phyloP scores from a whole-genome alignment of 306 rosid genomes.

The Fragaria iinumae region DNA sequence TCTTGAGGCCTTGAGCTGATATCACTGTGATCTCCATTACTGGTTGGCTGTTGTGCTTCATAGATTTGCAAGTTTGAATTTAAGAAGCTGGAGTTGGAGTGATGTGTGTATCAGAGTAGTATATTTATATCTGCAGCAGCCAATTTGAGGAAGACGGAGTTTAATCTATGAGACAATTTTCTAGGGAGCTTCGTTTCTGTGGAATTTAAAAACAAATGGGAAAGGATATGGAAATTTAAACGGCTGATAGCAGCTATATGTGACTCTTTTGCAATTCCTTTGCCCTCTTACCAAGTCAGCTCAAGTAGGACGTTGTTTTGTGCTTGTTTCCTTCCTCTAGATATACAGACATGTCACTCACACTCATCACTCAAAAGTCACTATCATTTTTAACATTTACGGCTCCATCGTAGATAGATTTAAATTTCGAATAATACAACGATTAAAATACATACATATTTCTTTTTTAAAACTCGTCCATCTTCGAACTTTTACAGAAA shows the following conservation, averaged over 20 bases:
- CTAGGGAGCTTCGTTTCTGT: slow-evolving; percentile 15
- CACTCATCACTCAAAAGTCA: not conserved
- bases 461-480: not conserved
- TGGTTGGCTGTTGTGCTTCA: slow-evolving; percentile 12
- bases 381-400: not conserved
- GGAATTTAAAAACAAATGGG: not conserved
- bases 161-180: not conserved
- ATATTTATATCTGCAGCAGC: not conserved
- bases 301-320: not conserved
- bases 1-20: slow-evolving; percentile 47
- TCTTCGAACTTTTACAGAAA: not conserved
- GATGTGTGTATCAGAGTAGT: not conserved
- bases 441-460: not conserved
- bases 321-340: not conserved
- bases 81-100: not conserved
- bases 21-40: slow-evolving; percentile 47
- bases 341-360: not conserved
- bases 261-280: not conserved
- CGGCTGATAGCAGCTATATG: slow-evolving; percentile 1
- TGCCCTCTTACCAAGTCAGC: not conserved
- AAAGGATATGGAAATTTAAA: not conserved
- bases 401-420: not conserved
- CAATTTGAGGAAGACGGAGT: not conserved
- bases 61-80: not conserved
- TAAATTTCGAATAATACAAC: not conserved